Base-by-base conservation (phyloP, 208 protist species). In the Trypanosoma rangeli region DNA sequence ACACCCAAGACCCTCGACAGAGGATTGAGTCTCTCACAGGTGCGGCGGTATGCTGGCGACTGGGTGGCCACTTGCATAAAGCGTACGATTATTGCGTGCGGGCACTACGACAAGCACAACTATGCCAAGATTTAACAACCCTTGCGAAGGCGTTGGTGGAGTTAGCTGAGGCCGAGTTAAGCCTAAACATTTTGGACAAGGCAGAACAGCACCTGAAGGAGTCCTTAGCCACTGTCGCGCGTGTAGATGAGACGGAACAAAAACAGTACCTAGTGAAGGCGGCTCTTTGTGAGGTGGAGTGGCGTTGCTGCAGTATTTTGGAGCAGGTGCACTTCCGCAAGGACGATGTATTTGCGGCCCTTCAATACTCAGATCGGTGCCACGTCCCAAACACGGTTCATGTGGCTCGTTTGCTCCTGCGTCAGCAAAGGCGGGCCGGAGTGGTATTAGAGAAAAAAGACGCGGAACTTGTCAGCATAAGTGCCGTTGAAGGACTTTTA, bases 221-320 rank as follows among this genome's bases (percentile, higher is more conserved):
- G 56, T 77, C 83, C 42, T 65, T 88, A 13, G 62, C 67, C 9
- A 65, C 68, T 59, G 76, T 88, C 20, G 29, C 49, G 39, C 64
- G 71, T 53, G 83, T 85, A 33, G 80, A 82, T 44, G 62, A 73
- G 60, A 58, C 66, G 22, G 83, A 88, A 62, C 70, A 76, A 52
- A 68, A 69, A 58, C 79, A 88, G 57, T 88, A 83, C 62, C 68
- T 85, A 8, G 70, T 88, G 4, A 88, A 84, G 68, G 76, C 80
- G 10, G 78, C 79, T 26, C 74, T 88, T 67, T 88, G 83, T 54
- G 83, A 88, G 59, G 64, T 85, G n/a, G 73, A 88, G 49, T 88
- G 83, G 80, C 79, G 80, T 15, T 75, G 72, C 58, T 85, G 79
- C 63, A 74, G 74, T 48, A 64, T 70, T 22, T 58, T 88, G 22